Conservation (phyloP, 495 filamentous ascomycete species). For the Neurospora sp. region DNA sequence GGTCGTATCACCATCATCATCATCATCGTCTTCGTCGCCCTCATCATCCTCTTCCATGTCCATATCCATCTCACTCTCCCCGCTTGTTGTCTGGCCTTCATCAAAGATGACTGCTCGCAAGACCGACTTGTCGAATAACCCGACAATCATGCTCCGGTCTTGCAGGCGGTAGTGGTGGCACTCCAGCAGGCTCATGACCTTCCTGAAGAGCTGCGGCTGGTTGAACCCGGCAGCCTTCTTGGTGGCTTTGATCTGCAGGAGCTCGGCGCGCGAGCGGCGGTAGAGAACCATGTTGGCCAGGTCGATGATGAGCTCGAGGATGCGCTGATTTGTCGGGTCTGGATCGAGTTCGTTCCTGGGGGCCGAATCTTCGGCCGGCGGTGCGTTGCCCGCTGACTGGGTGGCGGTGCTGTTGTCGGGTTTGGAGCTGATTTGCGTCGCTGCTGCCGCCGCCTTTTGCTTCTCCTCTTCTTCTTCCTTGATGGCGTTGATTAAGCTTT, state of each 20-base stretch:
- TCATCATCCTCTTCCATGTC: slow-evolving; percentile 11
- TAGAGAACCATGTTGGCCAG: slow-evolving; percentile 82
- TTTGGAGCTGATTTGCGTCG: background rate
- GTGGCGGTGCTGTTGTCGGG: background rate
- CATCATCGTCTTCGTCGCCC: slow-evolving; percentile 4
- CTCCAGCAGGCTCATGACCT: slow-evolving; percentile 78
- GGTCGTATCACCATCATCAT: slow-evolving; percentile 2
- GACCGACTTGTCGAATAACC: slow-evolving; percentile 86
- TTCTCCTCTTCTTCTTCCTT: slow-evolving; percentile 23
- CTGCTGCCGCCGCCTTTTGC: slow-evolving; percentile 2
- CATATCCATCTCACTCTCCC: background rate
- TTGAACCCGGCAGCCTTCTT: slow-evolving; percentile 57
- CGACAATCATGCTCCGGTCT: slow-evolving; percentile 77
- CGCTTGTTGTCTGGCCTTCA: slow-evolving; percentile 26
- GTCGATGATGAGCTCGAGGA: slow-evolving; percentile 71
- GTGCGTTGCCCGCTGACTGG: slow-evolving; percentile 4
- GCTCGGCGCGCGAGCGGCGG: slow-evolving; percentile 63
- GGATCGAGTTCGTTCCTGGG: slow-evolving; percentile 40
- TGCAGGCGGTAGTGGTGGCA: slow-evolving; percentile 79
- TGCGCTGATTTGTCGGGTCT: slow-evolving; percentile 59
- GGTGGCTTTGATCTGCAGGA: slow-evolving; percentile 44
- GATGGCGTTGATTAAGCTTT: slow-evolving; percentile 22
- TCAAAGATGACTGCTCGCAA: slow-evolving; percentile 66
- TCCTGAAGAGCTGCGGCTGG: slow-evolving; percentile 66
- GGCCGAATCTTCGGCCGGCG: background rate